These are phyloP conservation scores for Pneumocystis wakefieldiae DNA, from an alignment of 1,139 yeast genomes.

Conservation along the genomic window DNA sequence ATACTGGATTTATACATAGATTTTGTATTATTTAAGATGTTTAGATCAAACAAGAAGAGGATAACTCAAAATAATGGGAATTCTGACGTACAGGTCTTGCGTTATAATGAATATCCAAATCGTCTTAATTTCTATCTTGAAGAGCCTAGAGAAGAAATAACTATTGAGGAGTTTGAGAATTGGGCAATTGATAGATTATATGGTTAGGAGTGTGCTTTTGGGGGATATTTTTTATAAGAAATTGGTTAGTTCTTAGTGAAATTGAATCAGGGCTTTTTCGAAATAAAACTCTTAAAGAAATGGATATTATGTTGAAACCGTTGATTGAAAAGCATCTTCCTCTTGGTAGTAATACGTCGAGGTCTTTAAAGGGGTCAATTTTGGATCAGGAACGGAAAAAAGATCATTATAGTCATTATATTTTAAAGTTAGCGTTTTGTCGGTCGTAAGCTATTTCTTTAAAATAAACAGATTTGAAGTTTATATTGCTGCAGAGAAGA, in stretches of 20 bases:
- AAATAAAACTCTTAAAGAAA: constrained; percentile 48
- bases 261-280: constrained; percentile 63
- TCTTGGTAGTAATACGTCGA: constrained; percentile 26
- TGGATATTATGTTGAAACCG: constrained; percentile 51
- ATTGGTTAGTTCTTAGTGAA: constrained; percentile 46
- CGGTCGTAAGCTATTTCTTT: constrained; percentile 31
- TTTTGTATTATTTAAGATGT: not conserved
- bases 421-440: constrained; percentile 76
- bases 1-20: not conserved
- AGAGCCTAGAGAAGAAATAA: constrained; percentile 74
- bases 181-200: constrained; percentile 92
- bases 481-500: constrained; percentile 35
- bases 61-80: constrained; percentile 22
- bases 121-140: constrained; percentile 52
- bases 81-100: constrained; percentile 30
- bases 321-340: constrained; percentile 53
- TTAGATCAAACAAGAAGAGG: not conserved
- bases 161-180: constrained; percentile 77
- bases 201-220: constrained; percentile 9
- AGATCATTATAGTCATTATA: constrained; percentile 85
- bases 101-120: constrained; percentile 30
- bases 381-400: constrained; percentile 50
- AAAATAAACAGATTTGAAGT: not conserved
- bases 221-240: not conserved
- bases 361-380: constrained; percentile 15